phyloP scores from a whole-genome alignment of 257 asterid genomes.

The Perilla frutescens region DNA sequence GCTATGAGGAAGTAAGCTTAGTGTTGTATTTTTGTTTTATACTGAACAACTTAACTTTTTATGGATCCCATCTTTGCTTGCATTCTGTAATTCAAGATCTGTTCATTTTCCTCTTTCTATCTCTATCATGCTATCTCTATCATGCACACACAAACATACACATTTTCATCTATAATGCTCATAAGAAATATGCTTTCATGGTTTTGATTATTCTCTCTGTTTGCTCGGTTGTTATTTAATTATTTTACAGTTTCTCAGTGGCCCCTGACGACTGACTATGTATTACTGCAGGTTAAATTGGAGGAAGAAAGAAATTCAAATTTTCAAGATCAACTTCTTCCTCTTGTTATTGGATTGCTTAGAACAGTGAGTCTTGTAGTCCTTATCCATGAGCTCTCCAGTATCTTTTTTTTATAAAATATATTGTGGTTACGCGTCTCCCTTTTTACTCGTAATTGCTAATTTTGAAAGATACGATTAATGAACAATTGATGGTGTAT shows the following conservation, averaged over 20 bases:
- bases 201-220: conserved; percentile 13
- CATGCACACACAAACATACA: background rate
- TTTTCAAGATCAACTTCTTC: conserved; percentile 89
- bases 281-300: conserved; percentile 64
- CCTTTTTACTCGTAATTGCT: conserved; percentile 25
- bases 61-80: background rate
- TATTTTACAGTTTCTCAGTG: conserved; percentile 23
- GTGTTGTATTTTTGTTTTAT: conserved; percentile 4
- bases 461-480: conserved; percentile 8
- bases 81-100: conserved; percentile 1
- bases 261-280: conserved; percentile 35
- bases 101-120: background rate
- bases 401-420: conserved; percentile 14
- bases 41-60: background rate
- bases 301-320: conserved; percentile 79
- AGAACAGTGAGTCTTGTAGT: conserved; percentile 74
- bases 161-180: background rate
- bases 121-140: background rate
- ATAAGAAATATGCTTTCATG: conserved; percentile 9
- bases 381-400: conserved; percentile 27
- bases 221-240: conserved; percentile 9
- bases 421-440: conserved; percentile 8
- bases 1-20: conserved; percentile 65
- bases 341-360: conserved; percentile 91
- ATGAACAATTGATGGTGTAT: conserved; percentile 16